These are phyloP conservation scores for Diversispora epigaea DNA, from an alignment of 192 early-diverging fungal genomes.

Conservation along the genomic window DNA sequence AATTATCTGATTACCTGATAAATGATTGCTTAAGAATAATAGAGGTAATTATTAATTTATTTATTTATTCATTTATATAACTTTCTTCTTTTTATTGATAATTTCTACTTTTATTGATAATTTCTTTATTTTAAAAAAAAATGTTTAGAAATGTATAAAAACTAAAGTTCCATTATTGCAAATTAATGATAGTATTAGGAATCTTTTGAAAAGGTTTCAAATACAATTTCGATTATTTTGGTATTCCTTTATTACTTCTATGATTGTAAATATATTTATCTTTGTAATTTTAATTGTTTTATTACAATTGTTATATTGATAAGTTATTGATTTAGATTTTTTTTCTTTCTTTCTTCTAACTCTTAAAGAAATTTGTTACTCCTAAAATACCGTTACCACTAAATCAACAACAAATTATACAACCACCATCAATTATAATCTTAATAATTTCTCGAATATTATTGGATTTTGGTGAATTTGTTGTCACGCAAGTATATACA, in stretches of 20 bases:
- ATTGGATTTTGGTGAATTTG: constrained; percentile 41
- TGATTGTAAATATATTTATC: constrained; percentile 30
- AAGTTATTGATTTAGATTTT: too few species aligned
- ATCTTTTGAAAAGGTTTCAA: constrained; percentile 41
- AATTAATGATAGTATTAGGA: constrained; percentile 31
- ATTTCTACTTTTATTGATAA: too few species aligned
- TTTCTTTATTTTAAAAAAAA: background rate
- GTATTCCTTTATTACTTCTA: constrained; percentile 38
- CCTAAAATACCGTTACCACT: background rate
- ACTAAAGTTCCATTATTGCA: constrained; percentile 39
- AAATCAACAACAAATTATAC: constrained; percentile 12
- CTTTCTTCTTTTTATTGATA: too few species aligned
- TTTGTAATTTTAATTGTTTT: background rate
- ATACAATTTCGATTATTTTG: constrained; percentile 41
- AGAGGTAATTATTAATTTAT: background rate
- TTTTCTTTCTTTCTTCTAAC: too few species aligned
- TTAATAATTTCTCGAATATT: constrained; percentile 38
- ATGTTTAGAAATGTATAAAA: constrained; percentile 39
- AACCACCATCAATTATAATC: constrained; percentile 27
- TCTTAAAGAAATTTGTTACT: background rate
- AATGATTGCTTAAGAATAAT: constrained; percentile 41
- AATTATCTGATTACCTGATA: constrained; percentile 38
- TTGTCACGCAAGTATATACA: constrained; percentile 30
- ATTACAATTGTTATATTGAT: too few species aligned
- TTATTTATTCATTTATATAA: background rate